phyloP scores from a whole-genome alignment of 73 alveolate genomes.

The Blepharisma stoltei region DNA sequence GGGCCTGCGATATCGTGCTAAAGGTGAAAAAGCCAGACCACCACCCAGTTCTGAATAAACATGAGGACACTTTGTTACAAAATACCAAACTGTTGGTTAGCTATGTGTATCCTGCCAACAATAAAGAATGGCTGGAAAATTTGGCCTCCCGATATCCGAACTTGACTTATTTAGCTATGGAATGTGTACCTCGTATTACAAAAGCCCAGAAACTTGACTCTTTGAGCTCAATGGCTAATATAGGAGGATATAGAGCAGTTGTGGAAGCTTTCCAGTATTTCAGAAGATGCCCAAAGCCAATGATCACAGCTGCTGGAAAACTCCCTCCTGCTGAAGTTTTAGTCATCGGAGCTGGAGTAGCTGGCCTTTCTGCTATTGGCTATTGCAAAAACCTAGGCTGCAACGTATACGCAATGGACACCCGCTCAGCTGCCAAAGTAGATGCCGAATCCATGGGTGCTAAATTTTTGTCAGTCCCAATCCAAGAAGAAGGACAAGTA shows the following conservation, averaged over 20 bases:
- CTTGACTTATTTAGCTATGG: constrained; percentile 37
- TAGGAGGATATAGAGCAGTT: constrained; percentile 76
- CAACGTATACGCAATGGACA: constrained; percentile 53
- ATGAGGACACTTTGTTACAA: background rate
- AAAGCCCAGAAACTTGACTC: constrained; percentile 60
- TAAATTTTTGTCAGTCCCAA: constrained; percentile 63
- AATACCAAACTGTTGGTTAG: background rate
- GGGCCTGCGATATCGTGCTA: constrained; percentile 48
- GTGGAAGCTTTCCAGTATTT: constrained; percentile 69
- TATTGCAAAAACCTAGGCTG: constrained; percentile 68
- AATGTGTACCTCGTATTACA: constrained; percentile 73
- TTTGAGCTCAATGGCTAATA: constrained; percentile 47
- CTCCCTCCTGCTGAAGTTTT: constrained; percentile 78
- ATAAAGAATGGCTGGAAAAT: background rate
- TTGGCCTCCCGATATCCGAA: background rate
- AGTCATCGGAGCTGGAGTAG: constrained; percentile 82
- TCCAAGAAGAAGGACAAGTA: constrained; percentile 49
- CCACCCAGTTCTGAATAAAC: background rate
- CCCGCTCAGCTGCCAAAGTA: constrained; percentile 51
- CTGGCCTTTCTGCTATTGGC: constrained; percentile 79
- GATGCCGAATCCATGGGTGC: constrained; percentile 77
- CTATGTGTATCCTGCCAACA: constrained; percentile 25
- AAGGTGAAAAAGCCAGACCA: constrained; percentile 53
- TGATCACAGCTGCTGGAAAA: constrained; percentile 85
- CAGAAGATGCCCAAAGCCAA: constrained; percentile 75